A percentile compares a stretch with the other conserved stretches of the same genome.
phyloP scores from a whole-genome alignment of 768 basidiomycete genomes.

The Russula griseocarnosa region DNA sequence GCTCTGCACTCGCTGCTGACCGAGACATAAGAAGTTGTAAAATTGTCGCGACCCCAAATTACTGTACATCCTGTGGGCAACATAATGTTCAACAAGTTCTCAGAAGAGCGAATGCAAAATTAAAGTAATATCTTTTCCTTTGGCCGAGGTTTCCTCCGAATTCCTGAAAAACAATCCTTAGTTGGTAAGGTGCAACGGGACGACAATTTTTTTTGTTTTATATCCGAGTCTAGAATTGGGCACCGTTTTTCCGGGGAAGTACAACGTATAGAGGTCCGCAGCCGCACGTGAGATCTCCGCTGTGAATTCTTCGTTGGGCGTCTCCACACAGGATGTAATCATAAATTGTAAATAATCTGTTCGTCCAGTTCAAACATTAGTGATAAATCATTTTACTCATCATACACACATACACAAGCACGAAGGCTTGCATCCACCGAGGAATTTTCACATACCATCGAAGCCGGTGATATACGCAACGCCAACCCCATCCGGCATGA shows the following conservation, averaged over 20 bases:
- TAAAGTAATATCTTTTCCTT: too few relatives aligned
- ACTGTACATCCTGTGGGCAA: too few relatives aligned
- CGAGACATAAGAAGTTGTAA: too few relatives aligned
- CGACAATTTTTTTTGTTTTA: neutral
- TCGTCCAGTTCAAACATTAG: too few relatives aligned
- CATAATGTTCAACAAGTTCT: too few relatives aligned
- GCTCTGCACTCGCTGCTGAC: too few relatives aligned
- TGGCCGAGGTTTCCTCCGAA: too few relatives aligned
- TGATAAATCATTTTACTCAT: neutral
- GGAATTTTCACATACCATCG: conserved; percentile 52
- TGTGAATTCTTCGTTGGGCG: conserved; percentile 73
- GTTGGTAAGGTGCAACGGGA: neutral
- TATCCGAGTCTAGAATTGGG: conserved; percentile 20
- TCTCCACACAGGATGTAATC: conserved; percentile 79
- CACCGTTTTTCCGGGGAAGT: conserved; percentile 30
- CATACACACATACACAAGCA: neutral
- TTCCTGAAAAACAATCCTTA: too few relatives aligned
- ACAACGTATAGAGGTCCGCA: conserved; percentile 65
- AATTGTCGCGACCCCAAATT: too few relatives aligned
- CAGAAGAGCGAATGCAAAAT: too few relatives aligned
- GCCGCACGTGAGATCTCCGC: conserved; percentile 62
- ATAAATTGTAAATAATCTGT: conserved; percentile 83
- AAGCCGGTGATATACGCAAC: conserved; percentile 93
- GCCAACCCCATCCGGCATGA: conserved; percentile 91
- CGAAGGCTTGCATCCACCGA: too few relatives aligned